Evolutionary conservation across 345 rosid genomes (phyloP).

Genomic region (Acer saccharum): DNA sequence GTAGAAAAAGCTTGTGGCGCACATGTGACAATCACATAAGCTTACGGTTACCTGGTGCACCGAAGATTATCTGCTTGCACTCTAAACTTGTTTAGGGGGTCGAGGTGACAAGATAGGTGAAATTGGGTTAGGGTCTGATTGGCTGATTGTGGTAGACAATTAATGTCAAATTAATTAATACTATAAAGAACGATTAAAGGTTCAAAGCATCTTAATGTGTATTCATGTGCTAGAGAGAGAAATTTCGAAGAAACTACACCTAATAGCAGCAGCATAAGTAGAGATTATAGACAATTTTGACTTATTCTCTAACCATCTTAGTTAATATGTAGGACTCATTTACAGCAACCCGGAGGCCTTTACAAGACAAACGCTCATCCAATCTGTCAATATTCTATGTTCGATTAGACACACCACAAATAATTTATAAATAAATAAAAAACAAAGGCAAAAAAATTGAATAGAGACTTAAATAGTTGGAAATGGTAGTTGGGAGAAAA

Average conservation of each 20-base stretch:
- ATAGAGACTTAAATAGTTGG: neutral
- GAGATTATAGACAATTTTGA: neutral
- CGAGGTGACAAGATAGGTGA: too few relatives aligned
- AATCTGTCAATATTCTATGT: too few relatives aligned
- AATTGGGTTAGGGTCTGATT: neutral
- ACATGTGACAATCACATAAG: too few relatives aligned
- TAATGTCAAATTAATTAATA: neutral
- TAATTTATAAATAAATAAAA: too few relatives aligned
- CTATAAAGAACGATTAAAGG: neutral
- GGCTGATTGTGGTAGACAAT: neutral
- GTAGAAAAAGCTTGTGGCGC: too few relatives aligned
- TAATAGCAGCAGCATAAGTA: neutral
- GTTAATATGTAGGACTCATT: neutral
- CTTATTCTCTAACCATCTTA: neutral
- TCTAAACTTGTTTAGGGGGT: too few relatives aligned
- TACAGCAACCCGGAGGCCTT: neutral
- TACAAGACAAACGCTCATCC: too few relatives aligned
- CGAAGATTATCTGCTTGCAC: too few relatives aligned
- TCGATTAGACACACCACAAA: too few relatives aligned
- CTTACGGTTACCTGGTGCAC: too few relatives aligned
- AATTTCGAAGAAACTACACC: neutral
- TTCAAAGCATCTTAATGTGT: too few relatives aligned
- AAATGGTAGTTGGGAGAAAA: slow-evolving; percentile 13
- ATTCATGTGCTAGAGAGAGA: neutral
- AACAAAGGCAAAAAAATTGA: neutral